Base-by-base conservation (phyloP, 2,329 filamentous ascomycete genomes). In the Fusarium duplospermum region DNA sequence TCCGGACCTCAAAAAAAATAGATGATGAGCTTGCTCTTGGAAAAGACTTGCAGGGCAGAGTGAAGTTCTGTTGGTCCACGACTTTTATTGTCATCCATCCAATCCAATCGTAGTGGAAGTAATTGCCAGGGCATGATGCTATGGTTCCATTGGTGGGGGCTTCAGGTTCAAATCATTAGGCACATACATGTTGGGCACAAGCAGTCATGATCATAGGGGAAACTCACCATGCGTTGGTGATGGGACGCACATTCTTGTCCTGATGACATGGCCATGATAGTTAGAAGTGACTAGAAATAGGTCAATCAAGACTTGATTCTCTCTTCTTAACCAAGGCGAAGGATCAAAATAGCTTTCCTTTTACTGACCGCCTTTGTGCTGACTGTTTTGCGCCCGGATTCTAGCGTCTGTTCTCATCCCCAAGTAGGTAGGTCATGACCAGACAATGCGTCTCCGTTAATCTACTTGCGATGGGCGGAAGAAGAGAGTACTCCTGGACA, bases 1-100 rank as follows among this genome's bases (percentile, higher is more conserved):
- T 70, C 59, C 47, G 60, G 70, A 71, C 71, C 83, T 62, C 31
- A 31, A 40, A 62, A 76, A 80, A 87, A 89, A 79, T 79, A 79
- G 70, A 79, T 65, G 75, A 77, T 72, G 70, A 78, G 66, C 77
- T 76, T 79, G 72, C 72, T 77, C 76, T 76, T 78, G 69, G 75
- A 75, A 62, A 74, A 69, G 67, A 60, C 35, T 66, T 67, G 69
- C 33, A 63, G 27, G 50, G 62, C 73, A 71, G 60, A 56, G 35
- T 66, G 69, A 69, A 66, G 24, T 52, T 31, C 11, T 29, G 45
- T 31, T 57, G 13, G 29, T 22, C n/a, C 52, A 33, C 52, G n/a
- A 31, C 10, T 16, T 47, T 29, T 8, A 24, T 35, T n/a, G 2
- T 5, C 22, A 38, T 27, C 33, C 22, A 27, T 27, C 56, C 31